Evolutionary conservation across 192 early-diverging fungal genomes (phyloP).

Genomic region (Funneliformis mosseae): DNA sequence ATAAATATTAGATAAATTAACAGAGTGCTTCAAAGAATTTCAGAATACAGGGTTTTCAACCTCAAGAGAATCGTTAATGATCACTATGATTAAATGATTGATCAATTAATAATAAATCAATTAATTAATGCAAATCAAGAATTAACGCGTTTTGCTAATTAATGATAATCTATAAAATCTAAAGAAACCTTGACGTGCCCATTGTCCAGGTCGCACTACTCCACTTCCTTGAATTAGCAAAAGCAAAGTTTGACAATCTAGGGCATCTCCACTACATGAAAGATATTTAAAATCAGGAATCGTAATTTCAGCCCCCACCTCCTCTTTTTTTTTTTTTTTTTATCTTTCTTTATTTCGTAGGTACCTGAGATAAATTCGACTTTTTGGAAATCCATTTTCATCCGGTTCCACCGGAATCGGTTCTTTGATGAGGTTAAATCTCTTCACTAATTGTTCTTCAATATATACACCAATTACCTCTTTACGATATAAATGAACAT

Average conservation of each 20-base stretch:
- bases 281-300: background rate
- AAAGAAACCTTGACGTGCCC: conserved; percentile 34
- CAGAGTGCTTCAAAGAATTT: background rate
- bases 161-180: background rate
- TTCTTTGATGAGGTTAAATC: conserved; percentile 6
- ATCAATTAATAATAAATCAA: background rate
- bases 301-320: background rate
- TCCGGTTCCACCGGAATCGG: conserved; percentile 13
- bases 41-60: conserved; percentile 3
- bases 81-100: conserved; percentile 12
- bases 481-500: background rate
- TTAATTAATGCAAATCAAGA: background rate
- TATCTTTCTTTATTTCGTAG: background rate
- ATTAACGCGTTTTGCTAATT: background rate
- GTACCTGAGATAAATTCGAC: conserved; percentile 27
- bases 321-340: no score
- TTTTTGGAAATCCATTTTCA: conserved; percentile 1
- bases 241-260: conserved; percentile 17
- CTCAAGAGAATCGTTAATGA: conserved; percentile 41
- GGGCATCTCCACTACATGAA: background rate
- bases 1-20: background rate
- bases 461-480: conserved; percentile 25
- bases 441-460: conserved; percentile 27
- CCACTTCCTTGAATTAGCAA: conserved; percentile 39
- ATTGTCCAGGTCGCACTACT: conserved; percentile 40